Percentiles rank a stretch among this genome's conserved stretches.
phyloP scores from a whole-genome alignment of 768 basidiomycete species.

The Termitomyces sp. region DNA sequence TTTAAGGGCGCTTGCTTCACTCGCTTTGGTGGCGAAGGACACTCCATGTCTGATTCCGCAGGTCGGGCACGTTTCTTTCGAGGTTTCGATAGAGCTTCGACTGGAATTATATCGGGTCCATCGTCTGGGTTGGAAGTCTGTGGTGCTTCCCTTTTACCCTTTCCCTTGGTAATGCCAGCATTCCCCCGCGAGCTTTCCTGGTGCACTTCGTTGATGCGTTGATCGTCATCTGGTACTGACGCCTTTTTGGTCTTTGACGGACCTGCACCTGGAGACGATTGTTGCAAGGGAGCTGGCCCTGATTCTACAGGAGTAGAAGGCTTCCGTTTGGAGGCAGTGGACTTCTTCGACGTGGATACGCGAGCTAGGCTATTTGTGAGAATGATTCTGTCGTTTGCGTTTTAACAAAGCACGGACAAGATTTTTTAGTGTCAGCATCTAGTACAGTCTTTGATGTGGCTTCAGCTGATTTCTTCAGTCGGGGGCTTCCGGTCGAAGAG shows the following conservation, averaged over 20 bases:
- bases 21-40: neutral
- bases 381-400: neutral
- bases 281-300: neutral
- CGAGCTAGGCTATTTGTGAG: neutral
- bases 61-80: neutral
- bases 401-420: neutral
- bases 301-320: neutral
- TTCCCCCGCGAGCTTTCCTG: neutral
- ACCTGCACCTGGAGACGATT: neutral
- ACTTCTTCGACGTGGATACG: neutral
- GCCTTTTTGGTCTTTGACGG: neutral
- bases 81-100: neutral
- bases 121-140: neutral
- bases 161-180: neutral
- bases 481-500: neutral
- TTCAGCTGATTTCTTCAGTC: neutral
- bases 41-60: neutral
- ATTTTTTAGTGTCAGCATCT: neutral
- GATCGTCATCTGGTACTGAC: neutral
- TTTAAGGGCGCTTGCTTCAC: neutral
- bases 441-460: neutral
- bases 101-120: neutral
- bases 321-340: neutral
- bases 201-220: neutral
- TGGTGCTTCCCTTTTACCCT: neutral